Conservation (phyloP, 1,284 basidiomycete species). For the Heterobasidion annosum region DNA sequence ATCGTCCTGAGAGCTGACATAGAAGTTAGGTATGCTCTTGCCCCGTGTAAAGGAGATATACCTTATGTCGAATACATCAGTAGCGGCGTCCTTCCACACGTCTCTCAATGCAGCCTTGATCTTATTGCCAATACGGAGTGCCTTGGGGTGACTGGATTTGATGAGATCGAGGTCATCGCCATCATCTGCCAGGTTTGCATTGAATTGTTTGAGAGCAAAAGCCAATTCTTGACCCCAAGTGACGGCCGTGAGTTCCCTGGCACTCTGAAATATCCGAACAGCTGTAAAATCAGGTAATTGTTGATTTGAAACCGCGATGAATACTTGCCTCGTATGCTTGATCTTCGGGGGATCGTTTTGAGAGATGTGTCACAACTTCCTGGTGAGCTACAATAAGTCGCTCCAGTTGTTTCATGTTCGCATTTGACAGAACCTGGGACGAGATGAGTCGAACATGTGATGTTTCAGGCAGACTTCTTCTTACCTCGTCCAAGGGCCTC, state of each 20-base stretch:
- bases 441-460: constrained; percentile 1
- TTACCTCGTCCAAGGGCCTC: constrained; percentile 65
- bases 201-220: constrained; percentile 44
- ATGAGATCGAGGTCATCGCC: constrained; percentile 15
- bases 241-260: constrained; percentile 63
- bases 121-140: constrained; percentile 39
- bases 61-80: constrained; percentile 73
- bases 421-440: constrained; percentile 45
- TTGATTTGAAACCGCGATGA: not conserved
- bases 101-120: constrained; percentile 52
- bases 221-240: constrained; percentile 72
- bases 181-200: constrained; percentile 28
- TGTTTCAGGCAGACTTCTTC: constrained; percentile 7
- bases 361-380: constrained; percentile 54
- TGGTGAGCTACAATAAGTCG: constrained; percentile 52
- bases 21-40: no score
- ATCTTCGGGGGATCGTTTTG: constrained; percentile 63
- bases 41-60: constrained; percentile 21
- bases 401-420: constrained; percentile 44
- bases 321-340: constrained; percentile 64
- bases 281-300: not conserved
- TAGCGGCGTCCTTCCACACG: constrained; percentile 58
- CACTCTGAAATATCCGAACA: constrained; percentile 42
- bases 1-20: constrained; percentile 48
- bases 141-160: constrained; percentile 20